Conservation (phyloP, 2,329 filamentous ascomycete genomes). For the Fusarium mangiferae region DNA sequence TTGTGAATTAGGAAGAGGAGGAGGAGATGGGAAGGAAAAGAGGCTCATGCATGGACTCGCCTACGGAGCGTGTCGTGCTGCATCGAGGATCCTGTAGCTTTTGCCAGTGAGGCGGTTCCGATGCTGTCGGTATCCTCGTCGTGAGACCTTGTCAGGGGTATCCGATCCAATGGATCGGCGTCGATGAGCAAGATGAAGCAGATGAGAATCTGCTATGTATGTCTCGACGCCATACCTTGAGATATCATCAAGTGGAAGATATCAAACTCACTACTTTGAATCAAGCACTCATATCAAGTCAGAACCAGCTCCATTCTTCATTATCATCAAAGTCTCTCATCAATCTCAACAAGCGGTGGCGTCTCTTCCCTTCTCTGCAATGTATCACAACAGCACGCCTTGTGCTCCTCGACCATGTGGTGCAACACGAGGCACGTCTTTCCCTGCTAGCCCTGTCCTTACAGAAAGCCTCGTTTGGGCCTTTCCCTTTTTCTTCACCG, state of each 20-base stretch:
- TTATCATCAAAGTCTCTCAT: background rate
- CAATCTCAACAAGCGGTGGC: slow-evolving; percentile 28
- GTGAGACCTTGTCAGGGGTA: slow-evolving; percentile 33
- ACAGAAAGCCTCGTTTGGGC: background rate
- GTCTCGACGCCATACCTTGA: background rate
- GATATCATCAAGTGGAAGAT: background rate
- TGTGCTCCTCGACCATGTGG: slow-evolving; percentile 33
- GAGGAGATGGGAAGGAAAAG: background rate
- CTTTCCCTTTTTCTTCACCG: slow-evolving; percentile 21
- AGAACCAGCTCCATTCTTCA: background rate
- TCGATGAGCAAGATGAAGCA: background rate
- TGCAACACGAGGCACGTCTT: slow-evolving; percentile 13
- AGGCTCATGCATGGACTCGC: slow-evolving; percentile 37
- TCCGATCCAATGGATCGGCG: slow-evolving; percentile 37
- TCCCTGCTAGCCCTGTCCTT: slow-evolving; percentile 5
- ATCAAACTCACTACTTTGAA: background rate
- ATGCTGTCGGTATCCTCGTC: slow-evolving; percentile 37
- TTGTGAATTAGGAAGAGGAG: background rate
- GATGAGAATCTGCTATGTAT: background rate
- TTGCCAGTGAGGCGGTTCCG: slow-evolving; percentile 36
- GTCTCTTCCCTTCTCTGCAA: slow-evolving; percentile 19
- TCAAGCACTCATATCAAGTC: too few species aligned
- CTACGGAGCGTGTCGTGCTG: slow-evolving; percentile 35
- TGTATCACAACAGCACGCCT: slow-evolving; percentile 20
- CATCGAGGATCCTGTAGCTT: slow-evolving; percentile 33